Evolutionary conservation across 768 basidiomycete genomes (phyloP), one percentile per base, ranked within the genome.

Genomic region (Lactarius akahatsu): DNA sequence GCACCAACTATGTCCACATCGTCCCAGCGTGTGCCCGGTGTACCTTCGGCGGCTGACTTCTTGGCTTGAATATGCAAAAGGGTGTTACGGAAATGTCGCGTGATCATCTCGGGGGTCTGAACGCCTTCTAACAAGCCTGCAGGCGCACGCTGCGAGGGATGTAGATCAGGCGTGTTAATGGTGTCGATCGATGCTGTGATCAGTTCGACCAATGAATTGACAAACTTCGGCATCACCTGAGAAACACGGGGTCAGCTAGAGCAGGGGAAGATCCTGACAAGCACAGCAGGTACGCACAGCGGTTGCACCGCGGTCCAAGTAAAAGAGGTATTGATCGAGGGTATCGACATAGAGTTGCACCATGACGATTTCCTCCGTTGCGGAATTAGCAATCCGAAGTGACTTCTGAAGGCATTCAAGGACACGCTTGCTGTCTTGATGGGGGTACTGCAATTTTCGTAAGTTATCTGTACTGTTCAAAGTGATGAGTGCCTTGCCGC

Each of bases 401-500:
- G 95, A 92, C 75, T 98, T 98, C 76, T 99, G 97, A 38, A 99
- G 81, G 74, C 97, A 99, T 77, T 99, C 97, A 38, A 99, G 80
- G 0, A 99, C 96, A 28, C 97, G 92, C 73, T 98, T 98, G 77
- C 95, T 96, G 74, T 99, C 97, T 71, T 94, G 90, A 73, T 91
- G 89, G 52, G 91, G 91, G 73, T 87, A 90, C 91, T 91, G 68
- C 1, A 62, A 36, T 59, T 34, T 52, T 58, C 61, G 32, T 32
- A 40, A 69, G 54, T 59, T n/a, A 38, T 28, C 58, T 41, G 58
- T 18, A 26, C 15, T 3, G n/a, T 18, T 52, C 11, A 20, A 58
- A 59, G 20, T 4, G n/a, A 40, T 15, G 10, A 62, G 18, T 23
- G 1, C 68, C 76, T 68, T 59, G 76, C 76, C 60, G 76, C 74